These are phyloP conservation scores for Myriosclerotinia curreyana DNA, from an alignment of 2,329 filamentous ascomycete genomes.

Conservation along the genomic window DNA sequence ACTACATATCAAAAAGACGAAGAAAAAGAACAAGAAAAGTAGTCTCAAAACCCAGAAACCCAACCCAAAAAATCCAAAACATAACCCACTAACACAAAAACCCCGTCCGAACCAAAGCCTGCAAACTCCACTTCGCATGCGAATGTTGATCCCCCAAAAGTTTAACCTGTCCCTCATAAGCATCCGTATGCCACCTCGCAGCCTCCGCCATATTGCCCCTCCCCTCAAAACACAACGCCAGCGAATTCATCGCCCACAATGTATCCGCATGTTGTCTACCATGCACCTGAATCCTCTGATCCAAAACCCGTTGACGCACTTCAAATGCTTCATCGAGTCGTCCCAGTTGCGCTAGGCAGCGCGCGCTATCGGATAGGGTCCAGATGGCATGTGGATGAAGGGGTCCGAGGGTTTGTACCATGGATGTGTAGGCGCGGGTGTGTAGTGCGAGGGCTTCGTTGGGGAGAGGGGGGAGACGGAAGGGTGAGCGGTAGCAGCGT, in stretches of 20 bases:
- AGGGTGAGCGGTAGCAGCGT: constrained; percentile 5
- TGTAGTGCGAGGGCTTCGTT: constrained; percentile 5
- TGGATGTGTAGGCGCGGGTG: constrained; percentile 13
- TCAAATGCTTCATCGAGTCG: not conserved
- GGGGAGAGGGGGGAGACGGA: not conserved
- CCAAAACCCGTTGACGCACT: not conserved
- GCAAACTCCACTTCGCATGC: constrained; percentile 17
- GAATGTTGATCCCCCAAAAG: not conserved
- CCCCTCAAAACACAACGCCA: not conserved
- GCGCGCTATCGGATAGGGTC: constrained; percentile 15
- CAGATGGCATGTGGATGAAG: constrained; percentile 16
- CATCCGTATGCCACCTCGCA: not conserved
- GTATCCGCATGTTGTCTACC: constrained; percentile 11
- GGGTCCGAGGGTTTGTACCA: not conserved
- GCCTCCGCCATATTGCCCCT: not conserved
- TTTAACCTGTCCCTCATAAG: constrained; percentile 7
- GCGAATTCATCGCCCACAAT: constrained; percentile 20
- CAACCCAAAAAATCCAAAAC: too few relatives aligned
- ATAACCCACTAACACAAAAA: not conserved
- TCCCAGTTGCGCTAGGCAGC: not conserved
- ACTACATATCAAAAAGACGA: too few relatives aligned
- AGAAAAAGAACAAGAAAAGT: not conserved
- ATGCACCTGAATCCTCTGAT: not conserved
- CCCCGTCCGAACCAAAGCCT: constrained; percentile 8
- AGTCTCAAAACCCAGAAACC: not conserved